A percentile compares a stretch with the other conserved stretches of the same genome.
phyloP scores from a whole-genome alignment of 2,329 filamentous ascomycete species.

The Coniella vitis region DNA sequence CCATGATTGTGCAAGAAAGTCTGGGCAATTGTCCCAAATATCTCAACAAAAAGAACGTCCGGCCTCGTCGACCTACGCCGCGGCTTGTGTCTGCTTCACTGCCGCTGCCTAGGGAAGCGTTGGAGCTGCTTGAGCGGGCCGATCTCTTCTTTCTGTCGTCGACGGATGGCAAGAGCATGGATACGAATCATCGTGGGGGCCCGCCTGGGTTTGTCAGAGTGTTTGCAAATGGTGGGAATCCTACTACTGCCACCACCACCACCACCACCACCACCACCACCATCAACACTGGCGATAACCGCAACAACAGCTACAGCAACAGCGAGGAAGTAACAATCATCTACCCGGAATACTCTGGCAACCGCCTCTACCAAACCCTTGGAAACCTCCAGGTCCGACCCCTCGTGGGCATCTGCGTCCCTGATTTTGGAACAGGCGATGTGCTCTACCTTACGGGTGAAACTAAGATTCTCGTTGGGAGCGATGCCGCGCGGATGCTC shows the following conservation, averaged over 20 bases:
- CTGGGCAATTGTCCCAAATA: constrained; percentile 87
- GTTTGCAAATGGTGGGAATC: constrained; percentile 48
- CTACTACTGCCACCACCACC: too few relatives aligned
- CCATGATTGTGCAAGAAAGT: constrained; percentile 63
- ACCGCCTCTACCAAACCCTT: constrained; percentile 75
- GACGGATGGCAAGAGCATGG: constrained; percentile 62
- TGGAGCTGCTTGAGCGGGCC: constrained; percentile 53
- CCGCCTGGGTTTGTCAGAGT: constrained; percentile 67
- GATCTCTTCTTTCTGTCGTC: constrained; percentile 78
- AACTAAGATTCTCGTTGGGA: constrained; percentile 58
- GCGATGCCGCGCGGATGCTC: constrained; percentile 55
- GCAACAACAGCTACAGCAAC: constrained; percentile 25
- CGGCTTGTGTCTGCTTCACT: constrained; percentile 28
- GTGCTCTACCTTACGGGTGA: constrained; percentile 69
- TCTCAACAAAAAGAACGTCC: constrained; percentile 64
- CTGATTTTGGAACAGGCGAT: constrained; percentile 66
- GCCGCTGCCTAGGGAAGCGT: constrained; percentile 45
- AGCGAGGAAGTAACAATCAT: constrained; percentile 34
- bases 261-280: background rate
- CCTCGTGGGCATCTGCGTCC: constrained; percentile 61
- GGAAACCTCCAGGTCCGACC: constrained; percentile 68
- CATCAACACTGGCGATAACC: constrained; percentile 27
- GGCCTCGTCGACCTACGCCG: constrained; percentile 46
- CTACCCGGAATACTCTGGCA: constrained; percentile 82
- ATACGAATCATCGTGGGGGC: constrained; percentile 77